Evolutionary conservation across 2,329 filamentous ascomycete species (phyloP), one percentile per base, ranked within the genome.

Genomic region (Neonectria magnoliae): DNA sequence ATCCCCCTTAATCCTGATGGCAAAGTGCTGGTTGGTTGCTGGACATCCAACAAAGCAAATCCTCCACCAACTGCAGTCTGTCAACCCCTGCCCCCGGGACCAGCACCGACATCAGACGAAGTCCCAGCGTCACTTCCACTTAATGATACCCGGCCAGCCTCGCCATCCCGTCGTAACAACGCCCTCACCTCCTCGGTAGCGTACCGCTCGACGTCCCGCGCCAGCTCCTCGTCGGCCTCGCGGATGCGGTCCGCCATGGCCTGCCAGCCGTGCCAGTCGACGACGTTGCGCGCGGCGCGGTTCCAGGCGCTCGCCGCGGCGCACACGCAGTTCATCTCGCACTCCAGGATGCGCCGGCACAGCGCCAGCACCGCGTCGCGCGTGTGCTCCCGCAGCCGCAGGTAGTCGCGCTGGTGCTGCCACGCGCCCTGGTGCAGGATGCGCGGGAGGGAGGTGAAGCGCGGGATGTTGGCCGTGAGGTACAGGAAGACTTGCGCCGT

Each of bases 271-370:
- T 75, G 65, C 78, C 79, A 80, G 48, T 75, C 71, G 25, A 80
- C 77, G 10, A 79, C 76, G 44, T 80, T 79, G 58, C 76, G 77
- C 3, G 77, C 78, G 0, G 74, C 77, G 27, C 73, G 70, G 52
- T 80, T 79, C 77, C 78, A 80, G 11, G 75, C 72, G 62, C 76
- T 78, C 3, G 78, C 78, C 16, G 78, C 71, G 6, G 79, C 79
- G 62, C 78, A 80, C 10, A 80, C 76, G 68, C 76, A 77, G 57
- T 80, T 80, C 79, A 80, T 80, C 68, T 80, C 78, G 57, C 78
- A 76, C 60, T 80, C 79, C 27, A 80, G 72, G 5, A 79, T 71
- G 14, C 67, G 71, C 20, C 76, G 73, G 66, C 77, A 79, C 6
- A 80, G 65, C 5, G 66, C 66, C 1, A 75, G 22, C 10, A 80